A percentile compares a stretch with the other conserved stretches of the same genome.
Conservation (phyloP, 2,329 filamentous ascomycete genomes). For the Exophiala sideris region DNA sequence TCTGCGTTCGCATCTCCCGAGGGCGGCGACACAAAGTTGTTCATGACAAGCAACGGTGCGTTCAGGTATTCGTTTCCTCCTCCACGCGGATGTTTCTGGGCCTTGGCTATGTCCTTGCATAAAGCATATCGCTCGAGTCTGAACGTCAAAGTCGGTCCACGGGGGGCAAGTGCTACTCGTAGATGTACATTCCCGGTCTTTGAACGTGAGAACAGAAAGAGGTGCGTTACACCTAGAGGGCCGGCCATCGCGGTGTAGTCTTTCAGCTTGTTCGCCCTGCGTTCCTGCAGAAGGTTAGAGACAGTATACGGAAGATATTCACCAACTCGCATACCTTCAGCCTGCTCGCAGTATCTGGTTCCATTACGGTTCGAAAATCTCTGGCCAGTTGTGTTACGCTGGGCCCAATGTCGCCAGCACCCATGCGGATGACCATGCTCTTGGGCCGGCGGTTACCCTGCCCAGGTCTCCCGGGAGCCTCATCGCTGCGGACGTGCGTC, state of each 20-base stretch:
- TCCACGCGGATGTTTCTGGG: conserved; percentile 76
- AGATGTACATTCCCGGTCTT: conserved; percentile 88
- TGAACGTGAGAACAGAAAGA: conserved; percentile 89
- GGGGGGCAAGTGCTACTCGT: conserved; percentile 78
- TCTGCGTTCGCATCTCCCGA: conserved; percentile 57
- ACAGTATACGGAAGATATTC: not conserved
- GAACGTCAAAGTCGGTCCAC: conserved; percentile 91
- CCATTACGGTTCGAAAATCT: conserved; percentile 91
- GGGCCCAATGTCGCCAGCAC: conserved; percentile 86
- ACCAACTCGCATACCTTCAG: conserved; percentile 56
- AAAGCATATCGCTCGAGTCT: conserved; percentile 92
- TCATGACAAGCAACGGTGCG: conserved; percentile 93
- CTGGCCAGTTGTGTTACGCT: conserved; percentile 87
- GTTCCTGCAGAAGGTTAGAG: conserved; percentile 52
- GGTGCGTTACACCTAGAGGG: conserved; percentile 85
- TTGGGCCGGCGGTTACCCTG: conserved; percentile 72
- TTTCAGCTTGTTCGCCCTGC: conserved; percentile 78
- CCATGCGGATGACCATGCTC: conserved; percentile 97
- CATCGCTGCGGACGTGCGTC: conserved; percentile 70
- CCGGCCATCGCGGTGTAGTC: conserved; percentile 97
- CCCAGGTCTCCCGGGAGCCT: conserved; percentile 57
- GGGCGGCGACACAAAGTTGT: conserved; percentile 76
- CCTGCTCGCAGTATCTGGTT: conserved; percentile 85
- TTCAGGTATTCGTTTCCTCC: conserved; percentile 82
- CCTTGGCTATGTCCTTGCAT: conserved; percentile 81